Percentiles rank a stretch among this genome's conserved stretches.
Conservation (phyloP, 2,329 filamentous ascomycete genomes). For the Hymenoscyphus salicellus region DNA sequence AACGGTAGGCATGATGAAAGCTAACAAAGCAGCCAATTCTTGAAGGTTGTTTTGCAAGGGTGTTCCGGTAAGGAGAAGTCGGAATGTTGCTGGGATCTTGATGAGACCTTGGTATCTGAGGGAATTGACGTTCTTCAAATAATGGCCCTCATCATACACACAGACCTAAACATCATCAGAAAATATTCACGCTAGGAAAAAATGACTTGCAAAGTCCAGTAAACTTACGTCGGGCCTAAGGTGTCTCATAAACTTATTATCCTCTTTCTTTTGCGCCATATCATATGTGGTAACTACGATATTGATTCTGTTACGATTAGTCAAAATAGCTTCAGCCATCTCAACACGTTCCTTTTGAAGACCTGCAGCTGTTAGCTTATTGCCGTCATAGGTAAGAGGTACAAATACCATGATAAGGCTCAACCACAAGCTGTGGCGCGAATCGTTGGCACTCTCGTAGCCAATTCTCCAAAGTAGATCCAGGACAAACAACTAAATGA, state of each 20-base stretch:
- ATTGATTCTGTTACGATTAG: slow-evolving; percentile 64
- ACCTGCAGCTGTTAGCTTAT: slow-evolving; percentile 43
- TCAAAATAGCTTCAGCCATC: slow-evolving; percentile 64
- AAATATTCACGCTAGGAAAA: neutral
- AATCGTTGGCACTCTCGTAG: slow-evolving; percentile 85
- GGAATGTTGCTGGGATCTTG: slow-evolving; percentile 75
- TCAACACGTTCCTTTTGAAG: slow-evolving; percentile 63
- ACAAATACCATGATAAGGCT: slow-evolving; percentile 58
- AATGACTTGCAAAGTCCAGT: neutral
- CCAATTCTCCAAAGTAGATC: slow-evolving; percentile 96
- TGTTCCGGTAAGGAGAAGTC: slow-evolving; percentile 83
- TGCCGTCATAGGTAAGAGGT: neutral
- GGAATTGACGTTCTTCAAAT: slow-evolving; percentile 83
- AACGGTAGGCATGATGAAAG: slow-evolving; percentile 86
- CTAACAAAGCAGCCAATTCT: slow-evolving; percentile 84
- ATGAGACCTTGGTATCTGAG: slow-evolving; percentile 77
- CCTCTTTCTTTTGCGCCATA: slow-evolving; percentile 54
- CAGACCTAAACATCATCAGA: slow-evolving; percentile 30
- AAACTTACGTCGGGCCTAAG: slow-evolving; percentile 49
- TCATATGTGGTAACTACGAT: slow-evolving; percentile 72
- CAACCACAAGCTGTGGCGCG: slow-evolving; percentile 70
- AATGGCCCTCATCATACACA: slow-evolving; percentile 93
- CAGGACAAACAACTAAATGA: slow-evolving; percentile 85
- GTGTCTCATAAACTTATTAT: slow-evolving; percentile 60
- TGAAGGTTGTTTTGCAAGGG: slow-evolving; percentile 92